These are phyloP conservation scores for Monilinia fructigena DNA, from an alignment of 2,329 filamentous ascomycete genomes.

Conservation along the genomic window DNA sequence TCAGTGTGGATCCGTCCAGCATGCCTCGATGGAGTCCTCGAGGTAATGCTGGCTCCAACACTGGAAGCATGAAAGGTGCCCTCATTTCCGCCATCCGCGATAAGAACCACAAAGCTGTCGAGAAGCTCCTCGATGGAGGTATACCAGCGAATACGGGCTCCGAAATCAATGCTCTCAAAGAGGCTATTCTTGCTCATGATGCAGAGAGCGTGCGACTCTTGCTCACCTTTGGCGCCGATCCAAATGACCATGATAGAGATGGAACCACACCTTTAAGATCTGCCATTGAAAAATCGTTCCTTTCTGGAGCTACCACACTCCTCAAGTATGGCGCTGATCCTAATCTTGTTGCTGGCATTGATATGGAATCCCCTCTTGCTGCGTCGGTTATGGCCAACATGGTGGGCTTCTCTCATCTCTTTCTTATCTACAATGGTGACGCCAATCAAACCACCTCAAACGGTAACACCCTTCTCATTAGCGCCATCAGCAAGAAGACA, in stretches of 20 bases:
- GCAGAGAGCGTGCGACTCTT: slow-evolving; percentile 54
- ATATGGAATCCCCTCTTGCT: slow-evolving; percentile 55
- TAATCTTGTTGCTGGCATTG: slow-evolving; percentile 51
- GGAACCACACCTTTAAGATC: slow-evolving; percentile 53
- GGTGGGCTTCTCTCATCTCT: slow-evolving; percentile 56
- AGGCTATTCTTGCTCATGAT: slow-evolving; percentile 53
- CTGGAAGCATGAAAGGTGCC: slow-evolving; percentile 47
- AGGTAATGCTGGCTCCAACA: slow-evolving; percentile 46
- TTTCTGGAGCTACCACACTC: slow-evolving; percentile 57
- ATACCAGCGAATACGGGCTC: slow-evolving; percentile 51
- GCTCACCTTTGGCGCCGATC: slow-evolving; percentile 56
- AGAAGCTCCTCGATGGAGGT: slow-evolving; percentile 58
- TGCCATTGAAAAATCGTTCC: slow-evolving; percentile 52
- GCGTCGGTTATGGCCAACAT: slow-evolving; percentile 52
- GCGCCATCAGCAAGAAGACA: slow-evolving; percentile 58
- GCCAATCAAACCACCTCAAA: slow-evolving; percentile 52
- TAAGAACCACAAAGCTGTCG: slow-evolving; percentile 55
- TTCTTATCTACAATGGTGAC: slow-evolving; percentile 61
- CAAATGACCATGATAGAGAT: slow-evolving; percentile 51
- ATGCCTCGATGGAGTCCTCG: slow-evolving; percentile 55
- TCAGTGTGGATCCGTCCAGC: slow-evolving; percentile 50
- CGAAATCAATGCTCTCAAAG: slow-evolving; percentile 51
- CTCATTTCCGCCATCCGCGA: slow-evolving; percentile 55
- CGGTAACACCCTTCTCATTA: slow-evolving; percentile 61
- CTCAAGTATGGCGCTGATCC: slow-evolving; percentile 64